Base-by-base conservation (phyloP, 352 stramenopile species). In the Phytophthora cajani region DNA sequence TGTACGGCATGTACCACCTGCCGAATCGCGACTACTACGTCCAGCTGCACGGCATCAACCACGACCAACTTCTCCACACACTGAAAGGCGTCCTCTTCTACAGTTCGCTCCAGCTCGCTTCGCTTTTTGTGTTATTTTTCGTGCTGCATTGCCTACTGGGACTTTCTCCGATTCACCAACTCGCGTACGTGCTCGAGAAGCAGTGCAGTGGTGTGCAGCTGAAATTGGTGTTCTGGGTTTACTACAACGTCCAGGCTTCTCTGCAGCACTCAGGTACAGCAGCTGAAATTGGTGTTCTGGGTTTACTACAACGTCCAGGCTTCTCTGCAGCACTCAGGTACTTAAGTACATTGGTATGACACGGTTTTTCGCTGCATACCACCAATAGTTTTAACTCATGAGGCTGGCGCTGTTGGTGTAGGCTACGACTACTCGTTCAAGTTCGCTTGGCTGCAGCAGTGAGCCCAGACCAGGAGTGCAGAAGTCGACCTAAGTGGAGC, bases 241-340 rank as follows among this genome's bases (percentile, higher is more conserved):
- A 50, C 44, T 50, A 50, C n/a, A 50, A 50, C 9, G 44, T 50
- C 17, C 44, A 50, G n/a, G 44, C 44, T 9, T 50, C 44, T 23
- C n/a, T 50, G 44, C 17, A 23, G 16, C 44, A 50, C 44, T 50
- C 44, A 6, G 44, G 44, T 50, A n/a, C n/a, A n/a, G 4, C 44
- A 50, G 44, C 44, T 50, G 6, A 50, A 50, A 17, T 50, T 50
- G 44, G 44, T 50, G 44, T 50, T 50, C 8, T 50, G 44, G 44
- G 44, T 50, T 23, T 50, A 50, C 44, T 50, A 50, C n/a, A 50
- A 50, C 9, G 44, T 50, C 17, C 44, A 50, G n/a, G 44, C 44
- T 9, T 50, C 44, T 23, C n/a, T 50, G 44, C 17, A 23, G 16
- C 44, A 50, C 44, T 50, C 44, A 6, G 44, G 44, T 50, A 23